Evolutionary conservation across 306 rosid genomes (phyloP).

Genomic region (Boehmeria nivea): DNA sequence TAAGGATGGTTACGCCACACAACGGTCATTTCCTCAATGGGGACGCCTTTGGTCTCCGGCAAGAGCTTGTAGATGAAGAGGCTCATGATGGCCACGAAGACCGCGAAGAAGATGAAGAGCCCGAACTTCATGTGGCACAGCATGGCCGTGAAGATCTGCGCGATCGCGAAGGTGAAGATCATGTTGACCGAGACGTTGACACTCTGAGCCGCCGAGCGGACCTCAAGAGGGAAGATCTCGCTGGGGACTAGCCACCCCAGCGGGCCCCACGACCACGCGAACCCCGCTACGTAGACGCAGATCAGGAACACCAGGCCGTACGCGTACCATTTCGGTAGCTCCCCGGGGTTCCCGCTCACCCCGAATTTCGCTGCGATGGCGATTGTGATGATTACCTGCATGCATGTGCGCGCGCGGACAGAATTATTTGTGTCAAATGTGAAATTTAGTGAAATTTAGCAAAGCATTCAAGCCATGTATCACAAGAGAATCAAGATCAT

Average conservation of each 20-base stretch:
- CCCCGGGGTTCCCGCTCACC: slow-evolving; percentile 47
- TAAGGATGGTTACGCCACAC: slow-evolving; percentile 56
- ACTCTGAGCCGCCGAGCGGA: slow-evolving; percentile 20
- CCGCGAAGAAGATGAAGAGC: slow-evolving; percentile 57
- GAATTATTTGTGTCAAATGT: too few relatives aligned
- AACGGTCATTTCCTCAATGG: slow-evolving; percentile 57
- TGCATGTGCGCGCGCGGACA: not conserved
- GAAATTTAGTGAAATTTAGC: too few relatives aligned
- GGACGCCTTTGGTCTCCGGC: slow-evolving; percentile 70
- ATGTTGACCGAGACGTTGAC: slow-evolving; percentile 51
- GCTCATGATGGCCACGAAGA: slow-evolving; percentile 49
- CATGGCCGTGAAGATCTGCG: slow-evolving; percentile 60
- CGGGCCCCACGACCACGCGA: slow-evolving; percentile 97
- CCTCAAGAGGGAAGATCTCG: too few relatives aligned
- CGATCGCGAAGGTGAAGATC: slow-evolving; percentile 59
- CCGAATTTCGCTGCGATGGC: slow-evolving; percentile 60
- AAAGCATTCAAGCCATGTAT: too few relatives aligned
- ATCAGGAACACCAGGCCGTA: slow-evolving; percentile 34
- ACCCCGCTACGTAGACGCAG: too few relatives aligned
- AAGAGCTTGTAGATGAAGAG: slow-evolving; percentile 41
- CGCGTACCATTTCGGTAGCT: slow-evolving; percentile 45
- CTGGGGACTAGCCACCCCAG: slow-evolving; percentile 74
- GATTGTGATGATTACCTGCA: slow-evolving; percentile 51
- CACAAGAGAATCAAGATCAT: too few relatives aligned
- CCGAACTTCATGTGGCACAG: slow-evolving; percentile 67